Percentiles rank a stretch among this genome's conserved stretches.
Conservation (phyloP, 2,329 filamentous ascomycete genomes). For the Aureobasidium sp. region DNA sequence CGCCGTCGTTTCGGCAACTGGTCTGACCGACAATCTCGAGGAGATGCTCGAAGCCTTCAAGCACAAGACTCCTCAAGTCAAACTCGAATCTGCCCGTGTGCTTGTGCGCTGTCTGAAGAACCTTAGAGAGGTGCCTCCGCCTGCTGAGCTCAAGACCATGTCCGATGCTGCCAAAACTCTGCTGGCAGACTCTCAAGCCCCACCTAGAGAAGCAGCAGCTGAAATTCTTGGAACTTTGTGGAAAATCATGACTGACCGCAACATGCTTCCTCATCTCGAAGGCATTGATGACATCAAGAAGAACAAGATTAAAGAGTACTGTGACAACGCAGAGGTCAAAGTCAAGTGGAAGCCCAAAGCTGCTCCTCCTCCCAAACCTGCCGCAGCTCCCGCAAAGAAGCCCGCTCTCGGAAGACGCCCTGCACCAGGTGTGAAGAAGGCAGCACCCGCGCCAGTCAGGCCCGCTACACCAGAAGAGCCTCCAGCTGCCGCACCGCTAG, state of each 20-base stretch:
- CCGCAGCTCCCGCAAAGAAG: slow-evolving; percentile 51
- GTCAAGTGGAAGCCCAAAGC: slow-evolving; percentile 90
- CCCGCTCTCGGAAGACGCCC: slow-evolving; percentile 43
- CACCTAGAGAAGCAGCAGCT: slow-evolving; percentile 77
- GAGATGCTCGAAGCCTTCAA: slow-evolving; percentile 78
- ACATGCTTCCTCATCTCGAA: slow-evolving; percentile 88
- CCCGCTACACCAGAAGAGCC: slow-evolving; percentile 36
- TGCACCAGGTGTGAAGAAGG: slow-evolving; percentile 37
- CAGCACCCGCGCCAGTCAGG: slow-evolving; percentile 35
- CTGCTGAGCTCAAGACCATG: slow-evolving; percentile 74
- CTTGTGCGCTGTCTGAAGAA: slow-evolving; percentile 80
- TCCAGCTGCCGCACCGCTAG: slow-evolving; percentile 47
- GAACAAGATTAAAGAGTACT: slow-evolving; percentile 90
- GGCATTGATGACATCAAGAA: slow-evolving; percentile 93
- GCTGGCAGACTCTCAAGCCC: slow-evolving; percentile 80
- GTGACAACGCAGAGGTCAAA: slow-evolving; percentile 73
- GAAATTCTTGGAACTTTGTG: slow-evolving; percentile 90
- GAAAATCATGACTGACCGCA: slow-evolving; percentile 96
- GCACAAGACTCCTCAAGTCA: slow-evolving; percentile 97
- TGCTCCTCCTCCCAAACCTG: slow-evolving; percentile 50
- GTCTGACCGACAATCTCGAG: slow-evolving; percentile 78
- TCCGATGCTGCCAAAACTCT: slow-evolving; percentile 88
- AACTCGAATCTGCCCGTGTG: slow-evolving; percentile 90
- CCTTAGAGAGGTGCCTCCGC: slow-evolving; percentile 75
- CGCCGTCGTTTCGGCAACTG: slow-evolving; percentile 58